Percentiles rank a stretch among this genome's conserved stretches.
phyloP scores from a whole-genome alignment of 2,329 filamentous ascomycete species.

The Fusarium sp. region DNA sequence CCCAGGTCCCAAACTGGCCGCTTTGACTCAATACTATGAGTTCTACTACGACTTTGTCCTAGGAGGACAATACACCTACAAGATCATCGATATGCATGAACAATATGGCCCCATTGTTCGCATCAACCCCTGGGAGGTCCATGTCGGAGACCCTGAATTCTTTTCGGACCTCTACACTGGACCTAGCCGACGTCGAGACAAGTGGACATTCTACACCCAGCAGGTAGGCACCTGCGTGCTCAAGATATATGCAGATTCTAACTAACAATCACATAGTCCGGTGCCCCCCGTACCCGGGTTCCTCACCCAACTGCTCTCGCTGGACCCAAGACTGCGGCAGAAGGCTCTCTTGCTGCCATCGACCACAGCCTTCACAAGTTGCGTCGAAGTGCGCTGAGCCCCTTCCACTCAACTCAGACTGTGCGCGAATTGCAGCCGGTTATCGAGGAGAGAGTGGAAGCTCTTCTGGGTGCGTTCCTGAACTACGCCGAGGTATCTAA shows the following conservation, averaged over 20 bases:
- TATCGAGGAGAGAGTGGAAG: conserved; percentile 48
- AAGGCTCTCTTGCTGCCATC: conserved; percentile 47
- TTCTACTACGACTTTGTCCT: conserved; percentile 54
- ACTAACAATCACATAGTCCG: conserved; percentile 42
- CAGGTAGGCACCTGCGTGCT: conserved; percentile 38
- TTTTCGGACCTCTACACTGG: conserved; percentile 50
- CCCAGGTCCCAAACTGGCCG: conserved; percentile 51
- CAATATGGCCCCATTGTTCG: conserved; percentile 53
- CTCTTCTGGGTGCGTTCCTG: conserved; percentile 44
- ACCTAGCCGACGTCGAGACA: conserved; percentile 43
- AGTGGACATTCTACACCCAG: conserved; percentile 48
- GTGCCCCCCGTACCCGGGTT: conserved; percentile 44
- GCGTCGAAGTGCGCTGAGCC: conserved; percentile 47
- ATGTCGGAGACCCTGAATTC: conserved; percentile 50
- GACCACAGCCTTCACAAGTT: conserved; percentile 47
- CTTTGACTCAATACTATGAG: conserved; percentile 51
- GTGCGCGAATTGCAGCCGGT: conserved; percentile 50
- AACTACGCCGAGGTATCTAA: conserved; percentile 39
- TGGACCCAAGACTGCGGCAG: conserved; percentile 35
- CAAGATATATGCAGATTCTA: not conserved
- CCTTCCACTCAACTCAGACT: conserved; percentile 49
- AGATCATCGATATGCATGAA: conserved; percentile 52
- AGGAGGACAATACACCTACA: conserved; percentile 52
- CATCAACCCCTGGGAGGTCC: conserved; percentile 52
- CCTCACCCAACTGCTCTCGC: conserved; percentile 22